Conservation (phyloP, 2,329 filamentous ascomycete genomes). For the Keithomyces neogunnii region DNA sequence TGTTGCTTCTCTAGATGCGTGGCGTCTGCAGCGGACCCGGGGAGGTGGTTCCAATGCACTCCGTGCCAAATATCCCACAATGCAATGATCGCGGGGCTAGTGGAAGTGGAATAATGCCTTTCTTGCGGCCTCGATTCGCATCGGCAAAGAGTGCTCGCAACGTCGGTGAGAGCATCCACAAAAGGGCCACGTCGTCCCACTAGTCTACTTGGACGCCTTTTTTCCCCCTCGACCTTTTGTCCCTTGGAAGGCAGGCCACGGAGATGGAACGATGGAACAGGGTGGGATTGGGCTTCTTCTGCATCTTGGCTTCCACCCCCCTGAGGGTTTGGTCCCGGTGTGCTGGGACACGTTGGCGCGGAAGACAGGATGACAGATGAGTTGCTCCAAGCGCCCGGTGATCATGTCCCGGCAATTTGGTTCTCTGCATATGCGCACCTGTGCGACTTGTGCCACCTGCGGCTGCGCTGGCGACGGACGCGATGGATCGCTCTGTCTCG, state of each 20-base stretch:
- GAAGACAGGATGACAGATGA: neutral
- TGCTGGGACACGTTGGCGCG: neutral
- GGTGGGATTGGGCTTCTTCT: no score
- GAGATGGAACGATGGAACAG: no score
- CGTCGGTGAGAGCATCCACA: neutral
- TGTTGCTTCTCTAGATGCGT: neutral
- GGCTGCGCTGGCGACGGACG: neutral
- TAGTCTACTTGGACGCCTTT: neutral
- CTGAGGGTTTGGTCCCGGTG: neutral
- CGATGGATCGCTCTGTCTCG: neutral
- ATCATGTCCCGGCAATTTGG: neutral
- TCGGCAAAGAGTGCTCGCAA: neutral
- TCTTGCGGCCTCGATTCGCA: neutral
- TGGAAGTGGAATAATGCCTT: no score
- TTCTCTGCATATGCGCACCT: neutral
- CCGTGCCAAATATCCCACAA: neutral
- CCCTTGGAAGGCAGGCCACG: no score
- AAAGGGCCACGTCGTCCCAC: neutral
- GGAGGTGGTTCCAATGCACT: neutral
- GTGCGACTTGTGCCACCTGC: neutral
- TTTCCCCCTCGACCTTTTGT: neutral
- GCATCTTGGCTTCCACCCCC: neutral
- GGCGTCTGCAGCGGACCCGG: slow-evolving; percentile 3
- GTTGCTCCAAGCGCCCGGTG: neutral
- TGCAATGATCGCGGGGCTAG: no score